A percentile compares a stretch with the other conserved stretches of the same genome.
Conservation (phyloP, 2,329 filamentous ascomycete species). For the Pleurostoma richardsiae region DNA sequence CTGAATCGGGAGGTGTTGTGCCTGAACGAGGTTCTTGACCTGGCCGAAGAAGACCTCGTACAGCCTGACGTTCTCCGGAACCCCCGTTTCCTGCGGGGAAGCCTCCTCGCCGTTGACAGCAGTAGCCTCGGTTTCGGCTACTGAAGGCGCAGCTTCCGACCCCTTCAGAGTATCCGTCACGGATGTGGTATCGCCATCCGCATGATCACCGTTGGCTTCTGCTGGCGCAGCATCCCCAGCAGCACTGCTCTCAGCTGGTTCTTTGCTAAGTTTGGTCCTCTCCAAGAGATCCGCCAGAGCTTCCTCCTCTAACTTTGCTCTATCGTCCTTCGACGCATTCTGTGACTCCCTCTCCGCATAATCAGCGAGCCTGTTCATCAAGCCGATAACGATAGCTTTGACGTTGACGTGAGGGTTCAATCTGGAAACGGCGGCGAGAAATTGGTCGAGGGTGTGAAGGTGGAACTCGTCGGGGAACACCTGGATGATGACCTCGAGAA, state of each 20-base stretch:
- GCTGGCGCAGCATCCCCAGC: slow-evolving; percentile 15
- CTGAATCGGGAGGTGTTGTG: slow-evolving; percentile 85
- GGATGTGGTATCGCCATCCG: slow-evolving; percentile 28
- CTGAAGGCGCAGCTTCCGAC: slow-evolving; percentile 29
- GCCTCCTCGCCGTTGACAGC: slow-evolving; percentile 39
- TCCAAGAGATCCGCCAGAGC: slow-evolving; percentile 75
- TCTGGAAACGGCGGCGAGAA: slow-evolving; percentile 86
- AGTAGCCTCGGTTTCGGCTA: slow-evolving; percentile 41
- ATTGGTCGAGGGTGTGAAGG: slow-evolving; percentile 91
- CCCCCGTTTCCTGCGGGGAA: slow-evolving; percentile 39
- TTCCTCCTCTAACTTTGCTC: slow-evolving; percentile 76
- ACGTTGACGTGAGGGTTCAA: slow-evolving; percentile 96
- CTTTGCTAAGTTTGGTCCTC: slow-evolving; percentile 66
- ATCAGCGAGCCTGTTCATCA: slow-evolving; percentile 93
- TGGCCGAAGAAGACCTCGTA: slow-evolving; percentile 98
- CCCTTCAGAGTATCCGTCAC: slow-evolving; percentile 22
- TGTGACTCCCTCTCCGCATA: slow-evolving; percentile 89
- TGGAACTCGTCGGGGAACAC: slow-evolving; percentile 99
- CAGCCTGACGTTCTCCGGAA: slow-evolving; percentile 75
- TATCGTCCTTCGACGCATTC: slow-evolving; percentile 63
- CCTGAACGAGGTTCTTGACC: slow-evolving; percentile 88
- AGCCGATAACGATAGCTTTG: slow-evolving; percentile 93
- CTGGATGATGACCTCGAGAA: slow-evolving; percentile 96
- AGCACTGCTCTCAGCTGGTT: slow-evolving; percentile 28
- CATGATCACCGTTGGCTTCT: slow-evolving; percentile 29